Evolutionary conservation across 208 protist species (phyloP).

Genomic region (Porcisia hertigi): DNA sequence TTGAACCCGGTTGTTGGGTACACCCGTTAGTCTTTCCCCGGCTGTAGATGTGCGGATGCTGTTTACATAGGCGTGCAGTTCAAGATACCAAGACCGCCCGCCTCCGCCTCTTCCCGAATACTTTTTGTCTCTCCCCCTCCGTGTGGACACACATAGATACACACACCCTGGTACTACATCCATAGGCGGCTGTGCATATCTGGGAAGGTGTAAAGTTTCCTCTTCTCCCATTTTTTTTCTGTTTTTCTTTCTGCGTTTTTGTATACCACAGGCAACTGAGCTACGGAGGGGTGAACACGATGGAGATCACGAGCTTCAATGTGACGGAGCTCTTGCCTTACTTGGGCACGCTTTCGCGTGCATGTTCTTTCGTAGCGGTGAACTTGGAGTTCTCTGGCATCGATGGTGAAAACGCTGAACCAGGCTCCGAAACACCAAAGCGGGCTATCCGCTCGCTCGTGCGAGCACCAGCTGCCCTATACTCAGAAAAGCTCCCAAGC

Average conservation of each 20-base stretch:
- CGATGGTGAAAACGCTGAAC: slow-evolving; percentile 16
- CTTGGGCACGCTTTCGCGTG: slow-evolving; percentile 29
- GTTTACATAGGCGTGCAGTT: too few species aligned
- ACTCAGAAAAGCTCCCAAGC: slow-evolving; percentile 38
- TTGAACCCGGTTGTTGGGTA: too few species aligned
- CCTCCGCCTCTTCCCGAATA: too few species aligned
- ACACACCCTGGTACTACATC: neutral
- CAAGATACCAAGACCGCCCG: too few species aligned
- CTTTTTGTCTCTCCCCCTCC: too few species aligned
- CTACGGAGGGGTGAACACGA: neutral
- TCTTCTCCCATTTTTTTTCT: neutral
- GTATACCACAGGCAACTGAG: neutral
- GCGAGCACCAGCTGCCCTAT: slow-evolving; percentile 33
- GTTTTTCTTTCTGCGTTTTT: neutral
- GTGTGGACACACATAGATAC: neutral
- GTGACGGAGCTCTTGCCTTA: slow-evolving; percentile 22
- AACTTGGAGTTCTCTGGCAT: slow-evolving; percentile 77
- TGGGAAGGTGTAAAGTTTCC: neutral
- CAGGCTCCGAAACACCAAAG: neutral
- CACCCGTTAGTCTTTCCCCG: too few species aligned
- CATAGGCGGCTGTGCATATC: neutral
- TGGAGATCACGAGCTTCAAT: slow-evolving; percentile 50
- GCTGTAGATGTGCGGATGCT: too few species aligned
- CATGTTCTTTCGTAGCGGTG: slow-evolving; percentile 47
- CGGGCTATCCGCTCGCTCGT: slow-evolving; percentile 23